Evolutionary conservation across 306 rosid species (phyloP).

Genomic region (Phaseolus lunatus): DNA sequence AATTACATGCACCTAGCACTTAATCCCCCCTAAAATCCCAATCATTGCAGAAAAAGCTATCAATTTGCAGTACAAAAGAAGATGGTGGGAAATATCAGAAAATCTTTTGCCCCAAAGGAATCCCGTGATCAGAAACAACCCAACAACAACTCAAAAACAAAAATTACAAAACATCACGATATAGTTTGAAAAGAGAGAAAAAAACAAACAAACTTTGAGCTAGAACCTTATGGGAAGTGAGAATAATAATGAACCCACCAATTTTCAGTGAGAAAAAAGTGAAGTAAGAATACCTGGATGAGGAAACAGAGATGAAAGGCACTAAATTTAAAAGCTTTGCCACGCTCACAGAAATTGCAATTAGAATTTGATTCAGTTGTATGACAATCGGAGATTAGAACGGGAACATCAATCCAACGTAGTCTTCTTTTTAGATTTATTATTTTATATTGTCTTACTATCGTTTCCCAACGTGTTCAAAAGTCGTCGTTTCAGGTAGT

Average conservation of each 20-base stretch:
- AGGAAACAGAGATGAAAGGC: constrained; percentile 5
- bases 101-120: background rate
- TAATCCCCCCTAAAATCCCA: background rate
- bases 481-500: background rate
- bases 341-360: constrained; percentile 34
- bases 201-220: constrained; percentile 21
- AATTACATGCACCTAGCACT: background rate
- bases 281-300: constrained; percentile 36
- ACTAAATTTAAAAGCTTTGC: constrained; percentile 41
- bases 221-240: background rate
- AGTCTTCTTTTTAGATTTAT: background rate
- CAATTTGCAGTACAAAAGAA: constrained; percentile 7
- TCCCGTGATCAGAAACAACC: constrained; percentile 10
- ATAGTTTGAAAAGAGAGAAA: background rate
- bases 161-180: background rate
- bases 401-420: background rate
- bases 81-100: background rate
- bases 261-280: background rate
- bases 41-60: constrained; percentile 5
- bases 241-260: constrained; percentile 8
- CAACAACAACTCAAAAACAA: background rate
- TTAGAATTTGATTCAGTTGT: background rate
- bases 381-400: background rate
- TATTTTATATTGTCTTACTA: background rate
- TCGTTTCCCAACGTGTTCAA: background rate